Conservation (phyloP, 495 filamentous ascomycete species). For the Penicillium canariense region DNA sequence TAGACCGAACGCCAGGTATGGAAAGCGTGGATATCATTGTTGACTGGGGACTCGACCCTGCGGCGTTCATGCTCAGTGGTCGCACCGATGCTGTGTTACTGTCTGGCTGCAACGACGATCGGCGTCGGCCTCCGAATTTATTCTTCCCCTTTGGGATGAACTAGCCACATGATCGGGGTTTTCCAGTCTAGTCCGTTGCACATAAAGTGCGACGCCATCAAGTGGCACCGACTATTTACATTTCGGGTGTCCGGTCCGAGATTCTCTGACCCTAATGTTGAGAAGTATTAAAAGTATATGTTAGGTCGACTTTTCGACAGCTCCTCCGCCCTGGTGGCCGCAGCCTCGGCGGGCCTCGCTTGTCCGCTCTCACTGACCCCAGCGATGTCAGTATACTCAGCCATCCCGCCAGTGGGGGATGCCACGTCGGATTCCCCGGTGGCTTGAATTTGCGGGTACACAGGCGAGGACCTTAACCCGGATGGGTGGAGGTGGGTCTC, state of each 20-base stretch:
- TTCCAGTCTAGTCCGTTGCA: slow-evolving; percentile 13
- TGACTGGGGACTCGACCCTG: too few relatives aligned
- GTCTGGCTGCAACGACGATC: too few relatives aligned
- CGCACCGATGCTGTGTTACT: not conserved
- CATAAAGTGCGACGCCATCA: slow-evolving; percentile 11
- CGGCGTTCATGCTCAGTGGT: not conserved
- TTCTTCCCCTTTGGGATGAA: not conserved
- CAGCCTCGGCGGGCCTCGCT: not conserved
- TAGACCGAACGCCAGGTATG: not conserved
- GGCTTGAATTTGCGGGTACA: slow-evolving; percentile 7
- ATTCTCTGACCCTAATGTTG: not conserved
- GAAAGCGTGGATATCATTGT: not conserved
- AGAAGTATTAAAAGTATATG: slow-evolving; percentile 22
- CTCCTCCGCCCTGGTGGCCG: slow-evolving; percentile 16
- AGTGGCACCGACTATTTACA: not conserved
- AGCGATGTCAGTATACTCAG: slow-evolving; percentile 1
- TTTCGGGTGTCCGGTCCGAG: not conserved
- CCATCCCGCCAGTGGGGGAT: slow-evolving; percentile 3
- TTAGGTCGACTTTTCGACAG: slow-evolving; percentile 20
- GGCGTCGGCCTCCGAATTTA: not conserved
- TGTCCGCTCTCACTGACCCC: not conserved
- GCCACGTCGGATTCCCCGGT: slow-evolving; percentile 3
- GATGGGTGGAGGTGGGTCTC: slow-evolving; percentile 8
- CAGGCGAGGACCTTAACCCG: slow-evolving; percentile 7
- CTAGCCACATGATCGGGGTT: not conserved